Evolutionary conservation across 116 monocot species (phyloP), one percentile per base, ranked within the genome.

Genomic region (Dioscorea cayenensis): DNA sequence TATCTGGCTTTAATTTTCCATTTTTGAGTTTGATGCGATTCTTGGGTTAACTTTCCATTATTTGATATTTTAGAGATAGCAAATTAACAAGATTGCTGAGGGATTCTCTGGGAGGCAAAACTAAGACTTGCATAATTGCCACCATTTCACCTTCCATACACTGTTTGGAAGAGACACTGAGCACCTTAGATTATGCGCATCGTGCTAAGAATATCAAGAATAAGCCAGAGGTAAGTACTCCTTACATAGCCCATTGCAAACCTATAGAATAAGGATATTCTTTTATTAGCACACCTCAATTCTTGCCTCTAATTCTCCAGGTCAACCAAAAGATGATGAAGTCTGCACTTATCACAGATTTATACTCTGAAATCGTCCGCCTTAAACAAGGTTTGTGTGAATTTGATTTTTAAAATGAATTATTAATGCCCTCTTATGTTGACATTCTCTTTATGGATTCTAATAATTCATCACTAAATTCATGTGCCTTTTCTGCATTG

Each of bases 131-230:
- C 75, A 93, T 97, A 63, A 93, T 97, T 77, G 97, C 97, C 16
- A 97, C 97, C 14, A 77, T 97, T 65, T 83, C 97, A 38, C 86
- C 97, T 69, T 93, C 97, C 27, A 79, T 97, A 51, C 81, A 90
- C 72, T 93, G 88, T 60, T 81, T 97, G 79, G 97, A 97, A 71
- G 97, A 97, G 81, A 93, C 93, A 78, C 65, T 97, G 67, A 97
- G 83, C 70, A 97, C 97, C 18, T 71, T 97, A 49, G 93, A 97
- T 78, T 97, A 97, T 88, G 97, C 97, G 28, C 93, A 92, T 48
- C 88, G 97, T 63, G 97, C 97, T 5, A 97, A 97, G 72, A 90
- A 90, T 73, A 97, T 97, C 65, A 97, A 93, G 90, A 97, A 97
- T 67, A 96, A 78, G 70, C 95, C 92, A 71, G 95, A 95, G 87